A percentile compares a stretch with the other conserved stretches of the same genome.
phyloP scores from a whole-genome alignment of 2,329 filamentous ascomycete species.

The Chaetomium globosum region DNA sequence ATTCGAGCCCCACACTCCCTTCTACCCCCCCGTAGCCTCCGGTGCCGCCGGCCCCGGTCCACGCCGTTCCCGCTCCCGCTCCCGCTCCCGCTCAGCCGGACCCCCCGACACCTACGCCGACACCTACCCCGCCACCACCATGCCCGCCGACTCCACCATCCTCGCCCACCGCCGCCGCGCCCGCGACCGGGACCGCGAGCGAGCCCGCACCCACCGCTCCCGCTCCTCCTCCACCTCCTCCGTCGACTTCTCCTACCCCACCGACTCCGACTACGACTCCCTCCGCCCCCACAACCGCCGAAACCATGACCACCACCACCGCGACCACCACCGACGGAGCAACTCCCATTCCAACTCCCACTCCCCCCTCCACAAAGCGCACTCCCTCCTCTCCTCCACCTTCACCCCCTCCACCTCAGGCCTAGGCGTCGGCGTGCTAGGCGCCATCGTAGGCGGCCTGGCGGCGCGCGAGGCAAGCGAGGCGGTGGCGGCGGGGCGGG shows the following conservation, averaged over 20 bases:
- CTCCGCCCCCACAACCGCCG: background rate
- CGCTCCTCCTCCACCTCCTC: background rate
- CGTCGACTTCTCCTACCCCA: too few species aligned
- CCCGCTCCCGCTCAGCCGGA: background rate
- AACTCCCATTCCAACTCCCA: background rate
- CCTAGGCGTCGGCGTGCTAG: slow-evolving; percentile 55
- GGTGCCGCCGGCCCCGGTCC: slow-evolving; percentile 14
- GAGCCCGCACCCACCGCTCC: background rate
- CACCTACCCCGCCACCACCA: background rate
- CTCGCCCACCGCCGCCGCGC: slow-evolving; percentile 19
- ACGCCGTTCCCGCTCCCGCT: background rate
- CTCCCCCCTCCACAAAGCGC: slow-evolving; percentile 40
- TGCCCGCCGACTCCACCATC: slow-evolving; percentile 6
- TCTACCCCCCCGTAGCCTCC: slow-evolving; percentile 13
- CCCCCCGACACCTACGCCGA: background rate
- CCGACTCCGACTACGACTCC: background rate
- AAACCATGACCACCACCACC: background rate
- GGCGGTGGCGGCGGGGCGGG: slow-evolving; percentile 32
- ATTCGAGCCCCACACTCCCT: slow-evolving; percentile 22
- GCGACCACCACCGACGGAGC: background rate
- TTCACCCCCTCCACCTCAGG: slow-evolving; percentile 55
- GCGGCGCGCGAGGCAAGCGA: slow-evolving; percentile 53
- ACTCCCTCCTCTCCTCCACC: slow-evolving; percentile 48
- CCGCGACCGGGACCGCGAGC: background rate
- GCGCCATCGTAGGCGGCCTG: slow-evolving; percentile 57